Evolutionary conservation across 2,329 filamentous ascomycete species (phyloP).

Genomic region (Pseudogymnoascus sp.): DNA sequence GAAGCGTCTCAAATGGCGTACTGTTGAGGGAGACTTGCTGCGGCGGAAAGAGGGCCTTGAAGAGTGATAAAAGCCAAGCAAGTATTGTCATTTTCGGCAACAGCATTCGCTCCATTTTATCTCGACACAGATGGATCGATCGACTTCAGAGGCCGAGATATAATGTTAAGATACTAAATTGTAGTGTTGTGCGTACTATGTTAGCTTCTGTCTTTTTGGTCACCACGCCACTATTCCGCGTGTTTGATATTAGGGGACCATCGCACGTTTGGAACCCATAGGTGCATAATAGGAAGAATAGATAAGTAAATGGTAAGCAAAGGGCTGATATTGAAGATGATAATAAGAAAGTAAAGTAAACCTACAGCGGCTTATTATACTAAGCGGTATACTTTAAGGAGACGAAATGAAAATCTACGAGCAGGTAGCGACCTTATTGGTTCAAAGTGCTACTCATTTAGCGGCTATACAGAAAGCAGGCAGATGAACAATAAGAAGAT

Average conservation of each 20-base stretch:
- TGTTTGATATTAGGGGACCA: neutral
- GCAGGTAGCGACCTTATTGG: neutral
- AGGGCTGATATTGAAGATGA: neutral
- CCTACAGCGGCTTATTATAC: neutral
- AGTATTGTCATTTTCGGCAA: neutral
- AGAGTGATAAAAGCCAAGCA: neutral
- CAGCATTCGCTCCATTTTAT: neutral
- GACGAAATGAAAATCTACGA: neutral
- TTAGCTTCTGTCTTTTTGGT: neutral
- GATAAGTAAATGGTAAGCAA: neutral
- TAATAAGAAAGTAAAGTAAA: neutral
- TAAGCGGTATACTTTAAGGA: no score
- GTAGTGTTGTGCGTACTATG: neutral
- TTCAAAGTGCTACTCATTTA: neutral
- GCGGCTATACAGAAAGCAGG: neutral
- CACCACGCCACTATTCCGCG: neutral
- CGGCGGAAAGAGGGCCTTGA: neutral
- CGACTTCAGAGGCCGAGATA: neutral
- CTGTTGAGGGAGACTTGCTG: neutral
- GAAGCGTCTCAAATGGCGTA: neutral
- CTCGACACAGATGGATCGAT: neutral
- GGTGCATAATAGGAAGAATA: neutral
- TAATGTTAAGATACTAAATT: neutral
- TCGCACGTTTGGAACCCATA: neutral
- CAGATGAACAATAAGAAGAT: neutral